Percentiles rank a stretch among this genome's conserved stretches.
phyloP scores from a whole-genome alignment of 306 rosid genomes.

The Prinsepia uniflora region DNA sequence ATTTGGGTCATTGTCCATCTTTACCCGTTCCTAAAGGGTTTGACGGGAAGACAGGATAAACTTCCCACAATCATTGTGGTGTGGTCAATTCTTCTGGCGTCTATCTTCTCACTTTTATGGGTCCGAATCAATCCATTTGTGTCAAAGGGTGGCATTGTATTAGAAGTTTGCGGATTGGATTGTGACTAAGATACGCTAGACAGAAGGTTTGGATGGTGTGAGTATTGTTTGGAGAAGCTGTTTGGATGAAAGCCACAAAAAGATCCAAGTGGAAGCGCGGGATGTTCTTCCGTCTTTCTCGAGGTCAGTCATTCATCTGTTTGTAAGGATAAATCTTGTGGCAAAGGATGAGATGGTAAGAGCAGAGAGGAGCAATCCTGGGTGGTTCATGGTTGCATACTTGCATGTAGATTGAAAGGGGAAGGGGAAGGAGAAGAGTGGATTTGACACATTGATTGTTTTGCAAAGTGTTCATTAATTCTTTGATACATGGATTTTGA shows the following conservation, averaged over 20 bases:
- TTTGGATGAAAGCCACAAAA: conserved; percentile 8
- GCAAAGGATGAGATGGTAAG: conserved; percentile 1
- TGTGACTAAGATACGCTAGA: conserved; percentile 44
- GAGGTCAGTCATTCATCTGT: neutral
- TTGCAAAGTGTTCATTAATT: conserved; percentile 32
- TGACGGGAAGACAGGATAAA: conserved; percentile 79
- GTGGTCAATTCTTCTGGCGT: conserved; percentile 83
- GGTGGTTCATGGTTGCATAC: conserved; percentile 7
- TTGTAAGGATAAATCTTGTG: neutral
- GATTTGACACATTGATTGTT: conserved; percentile 33
- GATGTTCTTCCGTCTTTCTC: too few species aligned
- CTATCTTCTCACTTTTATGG: conserved; percentile 77
- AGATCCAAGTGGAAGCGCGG: neutral
- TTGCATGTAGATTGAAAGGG: conserved; percentile 48
- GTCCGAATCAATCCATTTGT: conserved; percentile 86
- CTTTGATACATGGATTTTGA: conserved; percentile 36
- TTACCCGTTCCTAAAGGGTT: conserved; percentile 92
- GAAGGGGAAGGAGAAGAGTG: too few species aligned
- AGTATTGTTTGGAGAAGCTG: conserved; percentile 13
- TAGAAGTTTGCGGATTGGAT: conserved; percentile 82
- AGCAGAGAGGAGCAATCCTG: conserved; percentile 1
- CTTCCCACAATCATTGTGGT: conserved; percentile 84
- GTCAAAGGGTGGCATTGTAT: conserved; percentile 49
- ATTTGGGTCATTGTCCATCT: conserved; percentile 94
- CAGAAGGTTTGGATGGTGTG: conserved; percentile 30